Evolutionary conservation across 2,329 filamentous ascomycete genomes (phyloP).

Genomic region (Alternaria sp.): DNA sequence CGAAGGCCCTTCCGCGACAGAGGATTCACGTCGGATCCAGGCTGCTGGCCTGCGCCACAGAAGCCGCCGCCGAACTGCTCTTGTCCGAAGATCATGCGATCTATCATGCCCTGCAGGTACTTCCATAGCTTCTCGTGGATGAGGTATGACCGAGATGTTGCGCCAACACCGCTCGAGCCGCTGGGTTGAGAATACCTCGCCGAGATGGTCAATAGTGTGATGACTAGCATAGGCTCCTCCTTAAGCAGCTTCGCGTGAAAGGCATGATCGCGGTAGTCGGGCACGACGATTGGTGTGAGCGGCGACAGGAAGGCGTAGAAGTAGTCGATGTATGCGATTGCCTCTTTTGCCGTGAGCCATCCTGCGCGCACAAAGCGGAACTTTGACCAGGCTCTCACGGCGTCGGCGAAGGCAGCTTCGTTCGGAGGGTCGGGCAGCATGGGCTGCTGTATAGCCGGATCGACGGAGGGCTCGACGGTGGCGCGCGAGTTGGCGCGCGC

Average conservation of each 20-base stretch:
- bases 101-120: slow-evolving; percentile 92
- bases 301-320: slow-evolving; percentile 93
- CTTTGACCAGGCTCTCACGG: slow-evolving; percentile 84
- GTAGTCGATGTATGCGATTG: slow-evolving; percentile 92
- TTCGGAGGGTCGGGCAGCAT: slow-evolving; percentile 40
- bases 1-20: slow-evolving; percentile 71
- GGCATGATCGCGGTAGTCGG: slow-evolving; percentile 83
- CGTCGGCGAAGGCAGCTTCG: slow-evolving; percentile 60
- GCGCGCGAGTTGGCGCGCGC: slow-evolving; percentile 32
- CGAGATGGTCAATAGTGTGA: slow-evolving; percentile 89
- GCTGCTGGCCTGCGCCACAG: slow-evolving; percentile 73
- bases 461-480: slow-evolving; percentile 35
- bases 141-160: slow-evolving; percentile 81
- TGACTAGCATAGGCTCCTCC: slow-evolving; percentile 90
- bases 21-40: slow-evolving; percentile 70
- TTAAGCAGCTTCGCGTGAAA: slow-evolving; percentile 81
- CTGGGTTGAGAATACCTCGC: slow-evolving; percentile 84
- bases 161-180: slow-evolving; percentile 69
- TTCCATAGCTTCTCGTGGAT: slow-evolving; percentile 97
- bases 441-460: slow-evolving; percentile 40
- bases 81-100: slow-evolving; percentile 92
- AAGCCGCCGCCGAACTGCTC: slow-evolving; percentile 93
- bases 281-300: slow-evolving; percentile 90
- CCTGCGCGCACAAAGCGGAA: slow-evolving; percentile 95
- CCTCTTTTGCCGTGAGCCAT: slow-evolving; percentile 94